Evolutionary conservation across 805 yeast species (phyloP).

Genomic region (Saccharomycopsis microspora): DNA sequence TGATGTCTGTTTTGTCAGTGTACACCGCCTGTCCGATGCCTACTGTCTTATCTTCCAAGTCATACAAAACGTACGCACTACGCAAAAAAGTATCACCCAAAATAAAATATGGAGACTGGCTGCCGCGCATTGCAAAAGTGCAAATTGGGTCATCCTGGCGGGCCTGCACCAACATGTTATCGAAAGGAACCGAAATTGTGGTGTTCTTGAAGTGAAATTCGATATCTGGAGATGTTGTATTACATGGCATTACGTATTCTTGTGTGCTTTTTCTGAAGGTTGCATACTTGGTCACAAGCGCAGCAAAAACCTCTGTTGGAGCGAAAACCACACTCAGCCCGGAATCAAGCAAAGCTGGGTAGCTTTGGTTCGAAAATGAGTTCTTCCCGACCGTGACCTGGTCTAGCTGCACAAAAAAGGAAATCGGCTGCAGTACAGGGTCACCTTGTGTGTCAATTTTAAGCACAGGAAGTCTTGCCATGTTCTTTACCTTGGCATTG

Average conservation of each 20-base stretch:
- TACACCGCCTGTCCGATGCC: conserved; percentile 36
- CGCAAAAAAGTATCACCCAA: conserved; percentile 47
- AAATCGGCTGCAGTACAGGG: background rate
- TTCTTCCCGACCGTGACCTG: background rate
- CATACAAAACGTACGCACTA: conserved; percentile 42
- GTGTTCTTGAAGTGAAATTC: background rate
- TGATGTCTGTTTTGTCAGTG: conserved; percentile 18
- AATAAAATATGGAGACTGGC: conserved; percentile 27
- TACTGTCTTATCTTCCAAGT: conserved; percentile 33
- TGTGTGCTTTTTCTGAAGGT: conserved; percentile 11
- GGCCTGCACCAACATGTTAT: background rate
- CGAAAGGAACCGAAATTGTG: conserved; percentile 10
- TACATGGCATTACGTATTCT: conserved; percentile 6
- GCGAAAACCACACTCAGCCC: conserved; percentile 34
- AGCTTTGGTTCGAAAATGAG: background rate
- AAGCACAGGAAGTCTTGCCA: conserved; percentile 37
- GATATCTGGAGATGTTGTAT: conserved; percentile 1
- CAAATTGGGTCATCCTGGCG: conserved; percentile 23
- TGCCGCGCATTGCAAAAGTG: conserved; percentile 30
- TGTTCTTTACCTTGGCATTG: conserved; percentile 46
- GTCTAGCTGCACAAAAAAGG: background rate
- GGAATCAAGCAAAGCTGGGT: conserved; percentile 32
- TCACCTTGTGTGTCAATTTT: conserved; percentile 24
- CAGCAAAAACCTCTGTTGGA: conserved; percentile 24
- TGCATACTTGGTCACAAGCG: background rate